phyloP scores from a whole-genome alignment of 2,329 filamentous ascomycete species.

The Aspergillus luchuensis region DNA sequence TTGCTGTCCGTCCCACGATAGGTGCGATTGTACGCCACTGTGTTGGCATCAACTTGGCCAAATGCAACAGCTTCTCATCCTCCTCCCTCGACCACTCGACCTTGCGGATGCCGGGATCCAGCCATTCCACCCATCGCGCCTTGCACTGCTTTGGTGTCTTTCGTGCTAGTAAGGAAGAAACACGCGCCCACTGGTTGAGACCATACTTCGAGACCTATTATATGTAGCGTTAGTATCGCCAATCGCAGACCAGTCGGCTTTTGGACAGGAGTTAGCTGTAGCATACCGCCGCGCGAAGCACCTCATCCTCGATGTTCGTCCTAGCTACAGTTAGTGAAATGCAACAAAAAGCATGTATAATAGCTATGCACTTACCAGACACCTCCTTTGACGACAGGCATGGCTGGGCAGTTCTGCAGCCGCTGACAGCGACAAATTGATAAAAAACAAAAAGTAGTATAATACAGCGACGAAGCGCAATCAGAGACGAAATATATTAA shows the following conservation, averaged over 20 bases:
- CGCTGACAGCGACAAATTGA: conserved; percentile 5
- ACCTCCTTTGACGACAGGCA: conserved; percentile 68
- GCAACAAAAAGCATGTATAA: not conserved
- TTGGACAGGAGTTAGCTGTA: not conserved
- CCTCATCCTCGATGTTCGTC: conserved; percentile 84
- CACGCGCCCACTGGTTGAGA: conserved; percentile 96
- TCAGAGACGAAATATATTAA: not conserved
- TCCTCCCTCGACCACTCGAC: conserved; percentile 99
- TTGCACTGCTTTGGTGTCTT: conserved; percentile 99
- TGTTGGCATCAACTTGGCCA: conserved; percentile 97
- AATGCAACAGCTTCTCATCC: conserved; percentile 92
- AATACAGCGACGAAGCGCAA: not conserved
- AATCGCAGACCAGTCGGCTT: not conserved
- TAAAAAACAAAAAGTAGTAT: not conserved
- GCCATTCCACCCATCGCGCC: conserved; percentile 96
- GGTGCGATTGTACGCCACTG: conserved; percentile 99
- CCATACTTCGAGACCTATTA: conserved; percentile 78
- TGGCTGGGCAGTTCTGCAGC: conserved; percentile 36
- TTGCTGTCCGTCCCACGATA: conserved; percentile 93
- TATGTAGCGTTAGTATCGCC: conserved; percentile 12
- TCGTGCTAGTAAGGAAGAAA: conserved; percentile 92
- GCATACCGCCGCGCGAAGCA: conserved; percentile 80
- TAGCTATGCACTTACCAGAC: conserved; percentile 52
- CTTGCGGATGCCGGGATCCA: conserved; percentile 96
- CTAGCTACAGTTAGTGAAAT: conserved; percentile 31